Percentiles rank a stretch among this genome's conserved stretches.
These are phyloP conservation scores for Elaeis guineensis DNA, from an alignment of 176 grass and related monocot genomes.

Conservation along the genomic window DNA sequence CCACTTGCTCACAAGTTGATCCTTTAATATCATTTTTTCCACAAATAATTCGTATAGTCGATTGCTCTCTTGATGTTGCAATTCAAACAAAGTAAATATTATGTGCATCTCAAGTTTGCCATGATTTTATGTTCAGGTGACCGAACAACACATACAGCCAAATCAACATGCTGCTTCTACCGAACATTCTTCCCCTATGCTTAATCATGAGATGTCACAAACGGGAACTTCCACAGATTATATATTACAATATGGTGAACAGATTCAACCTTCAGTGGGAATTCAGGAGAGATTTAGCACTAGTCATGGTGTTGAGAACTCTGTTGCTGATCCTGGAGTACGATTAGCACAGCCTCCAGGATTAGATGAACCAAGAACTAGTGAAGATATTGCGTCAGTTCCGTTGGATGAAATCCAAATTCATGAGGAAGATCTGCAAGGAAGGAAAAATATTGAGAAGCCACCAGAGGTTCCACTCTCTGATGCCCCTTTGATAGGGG, in stretches of 20 bases:
- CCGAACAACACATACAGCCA: conserved; percentile 23
- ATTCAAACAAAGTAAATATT: too few species aligned
- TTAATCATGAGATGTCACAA: conserved; percentile 17
- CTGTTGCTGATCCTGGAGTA: conserved; percentile 27
- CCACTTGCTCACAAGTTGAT: too few species aligned
- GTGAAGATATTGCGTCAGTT: conserved; percentile 52
- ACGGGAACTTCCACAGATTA: conserved; percentile 21
- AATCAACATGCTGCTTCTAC: conserved; percentile 5
- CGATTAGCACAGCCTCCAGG: conserved; percentile 20
- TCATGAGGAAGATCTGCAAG: conserved; percentile 31
- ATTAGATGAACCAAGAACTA: conserved; percentile 34
- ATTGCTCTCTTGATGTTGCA: too few species aligned
- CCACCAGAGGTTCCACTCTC: conserved; percentile 42
- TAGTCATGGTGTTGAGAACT: conserved; percentile 9
- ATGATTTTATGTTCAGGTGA: conserved; percentile 36
- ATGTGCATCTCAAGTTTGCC: neutral
- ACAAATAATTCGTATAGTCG: too few species aligned
- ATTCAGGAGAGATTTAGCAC: conserved; percentile 7
- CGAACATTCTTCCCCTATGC: conserved; percentile 19
- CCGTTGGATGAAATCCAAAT: conserved; percentile 67
- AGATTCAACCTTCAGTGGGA: neutral
- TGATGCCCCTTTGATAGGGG: conserved; percentile 80
- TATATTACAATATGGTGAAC: conserved; percentile 23
- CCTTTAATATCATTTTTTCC: too few species aligned
- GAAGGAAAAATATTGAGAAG: conserved; percentile 18